Conservation (phyloP, 352 stramenopile species). For the Achlya hypogyna region DNA sequence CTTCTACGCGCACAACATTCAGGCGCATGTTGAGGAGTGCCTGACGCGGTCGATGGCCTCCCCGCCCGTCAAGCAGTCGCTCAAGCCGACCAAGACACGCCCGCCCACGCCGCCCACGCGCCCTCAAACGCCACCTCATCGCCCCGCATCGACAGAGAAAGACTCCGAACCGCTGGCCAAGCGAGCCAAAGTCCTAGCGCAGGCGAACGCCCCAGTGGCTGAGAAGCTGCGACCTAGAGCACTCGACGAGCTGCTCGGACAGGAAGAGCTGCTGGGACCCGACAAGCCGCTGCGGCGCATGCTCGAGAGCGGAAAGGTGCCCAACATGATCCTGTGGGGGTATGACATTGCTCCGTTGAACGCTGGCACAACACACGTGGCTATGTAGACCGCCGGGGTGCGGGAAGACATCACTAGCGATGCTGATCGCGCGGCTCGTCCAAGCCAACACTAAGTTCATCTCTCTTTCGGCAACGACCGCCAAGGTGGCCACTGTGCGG, state of each 20-base stretch:
- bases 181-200: background rate
- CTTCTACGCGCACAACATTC: slow-evolving; percentile 61
- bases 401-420: slow-evolving; percentile 78
- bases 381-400: slow-evolving; percentile 57
- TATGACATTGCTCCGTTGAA: slow-evolving; percentile 22
- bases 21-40: slow-evolving; percentile 65
- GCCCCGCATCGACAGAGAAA: background rate
- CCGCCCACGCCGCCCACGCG: slow-evolving; percentile 37
- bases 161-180: background rate
- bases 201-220: slow-evolving; percentile 37
- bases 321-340: slow-evolving; percentile 83
- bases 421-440: slow-evolving; percentile 61
- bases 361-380: slow-evolving; percentile 1
- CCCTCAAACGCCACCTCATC: slow-evolving; percentile 24
- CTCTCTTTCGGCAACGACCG: slow-evolving; percentile 56
- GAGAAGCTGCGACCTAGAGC: slow-evolving; percentile 60
- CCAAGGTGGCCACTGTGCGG: slow-evolving; percentile 58
- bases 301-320: slow-evolving; percentile 57
- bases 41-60: slow-evolving; percentile 16
- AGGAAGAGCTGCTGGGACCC: slow-evolving; percentile 51
- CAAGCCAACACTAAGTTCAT: slow-evolving; percentile 50
- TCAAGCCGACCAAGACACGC: slow-evolving; percentile 14
- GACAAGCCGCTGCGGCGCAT: slow-evolving; percentile 53
- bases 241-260: slow-evolving; percentile 54
- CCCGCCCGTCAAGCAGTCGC: background rate